Evolutionary conservation across 768 basidiomycete genomes (phyloP).

Genomic region (Lactarius deliciosus): DNA sequence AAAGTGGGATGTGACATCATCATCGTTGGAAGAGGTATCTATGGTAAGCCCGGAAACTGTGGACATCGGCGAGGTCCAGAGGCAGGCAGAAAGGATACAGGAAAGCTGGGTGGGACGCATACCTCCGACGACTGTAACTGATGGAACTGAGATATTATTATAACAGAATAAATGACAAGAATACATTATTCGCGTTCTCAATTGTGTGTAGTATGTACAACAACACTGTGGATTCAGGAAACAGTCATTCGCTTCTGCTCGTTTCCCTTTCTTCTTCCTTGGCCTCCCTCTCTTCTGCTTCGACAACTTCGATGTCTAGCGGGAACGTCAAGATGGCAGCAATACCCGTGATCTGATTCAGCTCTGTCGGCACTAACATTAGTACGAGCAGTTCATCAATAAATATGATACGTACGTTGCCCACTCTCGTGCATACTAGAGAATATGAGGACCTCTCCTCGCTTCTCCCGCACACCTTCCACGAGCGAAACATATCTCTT

Average conservation of each 20-base stretch:
- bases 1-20: slow-evolving; percentile 91
- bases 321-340: slow-evolving; percentile 97
- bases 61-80: slow-evolving; percentile 49
- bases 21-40: slow-evolving; percentile 95
- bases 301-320: slow-evolving; percentile 91
- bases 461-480: slow-evolving; percentile 83
- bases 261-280: slow-evolving; percentile 43
- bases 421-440: slow-evolving; percentile 99
- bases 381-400: neutral
- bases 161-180: neutral
- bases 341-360: slow-evolving; percentile 94
- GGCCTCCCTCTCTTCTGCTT: slow-evolving; percentile 85
- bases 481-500: slow-evolving; percentile 86
- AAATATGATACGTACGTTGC: slow-evolving; percentile 67
- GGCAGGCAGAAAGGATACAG: slow-evolving; percentile 84
- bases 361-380: slow-evolving; percentile 50
- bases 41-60: slow-evolving; percentile 58
- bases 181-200: slow-evolving; percentile 2
- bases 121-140: slow-evolving; percentile 47
- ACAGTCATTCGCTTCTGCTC: slow-evolving; percentile 14
- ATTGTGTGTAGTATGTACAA: too few relatives aligned
- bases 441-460: slow-evolving; percentile 94
- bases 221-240: neutral
- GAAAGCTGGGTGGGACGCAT: slow-evolving; percentile 88
- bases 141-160: neutral